phyloP scores from a whole-genome alignment of 306 rosid species.

The Heteromeles arbutifolia region DNA sequence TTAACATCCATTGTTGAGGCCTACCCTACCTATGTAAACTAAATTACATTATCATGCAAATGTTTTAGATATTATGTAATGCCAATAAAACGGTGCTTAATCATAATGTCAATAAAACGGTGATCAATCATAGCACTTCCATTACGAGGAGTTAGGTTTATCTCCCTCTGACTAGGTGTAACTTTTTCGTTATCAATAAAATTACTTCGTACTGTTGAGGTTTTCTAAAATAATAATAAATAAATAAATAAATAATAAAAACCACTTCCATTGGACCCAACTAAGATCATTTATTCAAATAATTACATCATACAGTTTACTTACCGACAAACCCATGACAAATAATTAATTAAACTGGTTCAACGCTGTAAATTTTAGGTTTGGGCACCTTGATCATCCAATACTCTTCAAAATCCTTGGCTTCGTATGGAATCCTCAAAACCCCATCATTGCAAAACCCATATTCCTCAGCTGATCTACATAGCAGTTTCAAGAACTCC shows the following conservation, averaged over 20 bases:
- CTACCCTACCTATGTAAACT: slow-evolving; percentile 13
- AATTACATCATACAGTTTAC: neutral
- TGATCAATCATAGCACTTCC: neutral
- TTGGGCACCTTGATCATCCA: slow-evolving; percentile 31
- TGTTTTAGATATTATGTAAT: neutral
- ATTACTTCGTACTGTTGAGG: no score
- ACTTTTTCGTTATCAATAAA: no score
- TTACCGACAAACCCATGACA: no score
- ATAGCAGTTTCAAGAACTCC: slow-evolving; percentile 35
- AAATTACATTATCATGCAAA: neutral
- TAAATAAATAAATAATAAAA: no score
- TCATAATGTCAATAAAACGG: no score
- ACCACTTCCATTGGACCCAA: no score
- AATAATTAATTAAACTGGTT: neutral
- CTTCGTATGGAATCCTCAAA: slow-evolving; percentile 43
- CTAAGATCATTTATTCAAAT: neutral
- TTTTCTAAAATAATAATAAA: no score
- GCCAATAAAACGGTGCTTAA: neutral
- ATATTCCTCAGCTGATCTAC: slow-evolving; percentile 33
- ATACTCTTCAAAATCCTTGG: slow-evolving; percentile 38
- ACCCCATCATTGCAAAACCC: slow-evolving; percentile 44
- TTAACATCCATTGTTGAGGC: slow-evolving; percentile 18
- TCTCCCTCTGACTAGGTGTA: fast-evolving
- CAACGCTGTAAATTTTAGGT: slow-evolving; percentile 20
- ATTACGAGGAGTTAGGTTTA: no score